A percentile compares a stretch with the other conserved stretches of the same genome.
Evolutionary conservation across 352 stramenopile genomes (phyloP).

Genomic region (Phytophthora tubulina): DNA sequence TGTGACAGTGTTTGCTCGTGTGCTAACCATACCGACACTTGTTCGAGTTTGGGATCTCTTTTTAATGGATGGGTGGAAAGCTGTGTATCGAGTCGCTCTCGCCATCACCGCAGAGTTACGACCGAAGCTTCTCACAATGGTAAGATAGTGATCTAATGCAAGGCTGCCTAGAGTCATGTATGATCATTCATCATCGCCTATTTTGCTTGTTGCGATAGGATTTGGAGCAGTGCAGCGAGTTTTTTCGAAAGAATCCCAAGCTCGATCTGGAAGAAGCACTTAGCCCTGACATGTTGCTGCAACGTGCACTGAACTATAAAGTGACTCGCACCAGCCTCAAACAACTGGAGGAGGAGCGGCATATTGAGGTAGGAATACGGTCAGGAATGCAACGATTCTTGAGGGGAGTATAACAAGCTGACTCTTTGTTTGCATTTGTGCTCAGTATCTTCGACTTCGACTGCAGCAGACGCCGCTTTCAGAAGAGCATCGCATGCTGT

Average conservation of each 20-base stretch:
- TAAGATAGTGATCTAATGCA: constrained; percentile 25
- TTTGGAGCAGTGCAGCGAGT: constrained; percentile 80
- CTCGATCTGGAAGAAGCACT: constrained; percentile 55
- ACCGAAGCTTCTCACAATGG: constrained; percentile 66
- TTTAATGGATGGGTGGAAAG: constrained; percentile 83
- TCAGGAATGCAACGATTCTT: neutral
- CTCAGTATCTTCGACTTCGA: constrained; percentile 77
- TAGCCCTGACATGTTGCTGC: constrained; percentile 52
- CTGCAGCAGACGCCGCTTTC: constrained; percentile 70
- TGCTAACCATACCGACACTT: constrained; percentile 57
- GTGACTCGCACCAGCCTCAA: constrained; percentile 67
- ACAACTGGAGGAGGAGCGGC: constrained; percentile 72
- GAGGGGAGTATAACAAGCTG: neutral
- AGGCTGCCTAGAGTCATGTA: neutral
- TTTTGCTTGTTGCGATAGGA: constrained; percentile 43
- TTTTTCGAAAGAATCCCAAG: constrained; percentile 70
- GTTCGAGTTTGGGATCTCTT: constrained; percentile 77
- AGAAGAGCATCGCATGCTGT: constrained; percentile 74
- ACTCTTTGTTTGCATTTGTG: constrained; percentile 3
- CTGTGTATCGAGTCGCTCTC: constrained; percentile 75
- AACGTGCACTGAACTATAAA: constrained; percentile 64
- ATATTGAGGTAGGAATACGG: constrained; percentile 62
- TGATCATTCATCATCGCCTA: neutral
- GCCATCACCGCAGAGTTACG: constrained; percentile 69
- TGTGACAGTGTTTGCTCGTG: constrained; percentile 82